phyloP scores from a whole-genome alignment of 441 rosid species.

The Francoa sonchifolia region DNA sequence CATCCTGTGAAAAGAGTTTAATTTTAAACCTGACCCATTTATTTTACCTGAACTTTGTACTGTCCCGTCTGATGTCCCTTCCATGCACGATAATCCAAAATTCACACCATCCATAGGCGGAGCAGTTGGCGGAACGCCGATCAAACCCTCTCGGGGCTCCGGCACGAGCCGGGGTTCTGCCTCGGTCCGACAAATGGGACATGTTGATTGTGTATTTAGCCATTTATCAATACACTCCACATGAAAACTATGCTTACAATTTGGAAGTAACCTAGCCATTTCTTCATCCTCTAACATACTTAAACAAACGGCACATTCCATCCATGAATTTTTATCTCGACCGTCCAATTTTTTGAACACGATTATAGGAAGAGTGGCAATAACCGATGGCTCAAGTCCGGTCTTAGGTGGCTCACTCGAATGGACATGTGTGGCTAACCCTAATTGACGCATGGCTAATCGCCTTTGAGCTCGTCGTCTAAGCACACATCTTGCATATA shows the following conservation, averaged over 20 bases:
- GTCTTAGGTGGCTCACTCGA: slow-evolving; percentile 24
- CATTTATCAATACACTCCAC: slow-evolving; percentile 42
- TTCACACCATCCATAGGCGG: slow-evolving; percentile 19
- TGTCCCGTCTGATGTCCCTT: slow-evolving; percentile 27
- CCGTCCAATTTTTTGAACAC: slow-evolving; percentile 14
- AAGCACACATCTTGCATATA: slow-evolving; percentile 33
- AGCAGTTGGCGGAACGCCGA: slow-evolving; percentile 17
- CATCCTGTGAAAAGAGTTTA: slow-evolving; percentile 46
- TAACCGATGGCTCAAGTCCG: slow-evolving; percentile 37
- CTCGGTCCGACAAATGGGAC: slow-evolving; percentile 51
- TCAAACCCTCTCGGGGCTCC: slow-evolving; percentile 37
- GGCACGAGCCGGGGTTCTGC: slow-evolving; percentile 39
- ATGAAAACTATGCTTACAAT: slow-evolving; percentile 46
- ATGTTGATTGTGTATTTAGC: slow-evolving; percentile 37
- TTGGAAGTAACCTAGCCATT: slow-evolving; percentile 34
- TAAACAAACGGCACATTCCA: slow-evolving; percentile 46
- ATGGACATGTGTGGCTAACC: slow-evolving; percentile 1
- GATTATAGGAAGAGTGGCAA: slow-evolving; percentile 33
- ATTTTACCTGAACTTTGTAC: slow-evolving; percentile 14
- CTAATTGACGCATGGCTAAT: slow-evolving; percentile 6
- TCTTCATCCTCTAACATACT: slow-evolving; percentile 41
- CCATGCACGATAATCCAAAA: slow-evolving; percentile 13
- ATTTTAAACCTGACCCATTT: slow-evolving; percentile 28
- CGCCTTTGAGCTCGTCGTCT: slow-evolving; percentile 30
- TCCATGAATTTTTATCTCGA: slow-evolving; percentile 1